Evolutionary conservation across 2,329 filamentous ascomycete genomes (phyloP).

Genomic region (Diaporthe sp.): DNA sequence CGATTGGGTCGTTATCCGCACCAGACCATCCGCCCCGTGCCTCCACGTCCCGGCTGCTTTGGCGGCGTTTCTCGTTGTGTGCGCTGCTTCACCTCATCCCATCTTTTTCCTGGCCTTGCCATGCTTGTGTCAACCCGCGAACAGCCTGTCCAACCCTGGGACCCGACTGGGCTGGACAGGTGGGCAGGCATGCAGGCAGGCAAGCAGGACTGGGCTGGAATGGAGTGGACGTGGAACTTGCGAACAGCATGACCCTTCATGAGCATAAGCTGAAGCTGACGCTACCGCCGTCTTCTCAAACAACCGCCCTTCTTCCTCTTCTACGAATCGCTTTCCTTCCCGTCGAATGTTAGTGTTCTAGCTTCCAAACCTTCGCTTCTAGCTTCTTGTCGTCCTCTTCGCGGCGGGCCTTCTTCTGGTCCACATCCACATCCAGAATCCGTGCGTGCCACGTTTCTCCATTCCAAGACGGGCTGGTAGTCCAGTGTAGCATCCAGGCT

Average conservation of each 20-base stretch:
- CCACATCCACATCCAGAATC: slow-evolving; percentile 13
- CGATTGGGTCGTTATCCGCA: slow-evolving; percentile 29
- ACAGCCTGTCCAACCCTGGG: not conserved
- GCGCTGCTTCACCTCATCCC: slow-evolving; percentile 21
- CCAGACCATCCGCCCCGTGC: slow-evolving; percentile 28
- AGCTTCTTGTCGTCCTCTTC: not conserved
- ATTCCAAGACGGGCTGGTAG: slow-evolving; percentile 29
- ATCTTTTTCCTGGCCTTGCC: not conserved
- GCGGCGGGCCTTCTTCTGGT: slow-evolving; percentile 4
- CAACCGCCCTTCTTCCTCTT: slow-evolving; percentile 19
- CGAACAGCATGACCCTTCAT: not conserved
- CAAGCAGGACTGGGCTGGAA: not conserved
- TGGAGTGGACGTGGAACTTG: not conserved
- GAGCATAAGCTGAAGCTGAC: not conserved
- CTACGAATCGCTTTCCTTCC: slow-evolving; percentile 29
- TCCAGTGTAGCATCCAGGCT: slow-evolving; percentile 30
- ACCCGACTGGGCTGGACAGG: not conserved
- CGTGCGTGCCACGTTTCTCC: slow-evolving; percentile 24
- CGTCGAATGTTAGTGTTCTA: slow-evolving; percentile 21
- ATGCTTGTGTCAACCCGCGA: not conserved
- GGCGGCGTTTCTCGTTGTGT: slow-evolving; percentile 16
- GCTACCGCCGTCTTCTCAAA: slow-evolving; percentile 25
- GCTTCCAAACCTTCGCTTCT: not conserved
- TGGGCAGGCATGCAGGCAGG: not conserved
- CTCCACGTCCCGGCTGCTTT: slow-evolving; percentile 12